Conservation (phyloP, 805 yeast genomes). For the Limtongia smithiae region DNA sequence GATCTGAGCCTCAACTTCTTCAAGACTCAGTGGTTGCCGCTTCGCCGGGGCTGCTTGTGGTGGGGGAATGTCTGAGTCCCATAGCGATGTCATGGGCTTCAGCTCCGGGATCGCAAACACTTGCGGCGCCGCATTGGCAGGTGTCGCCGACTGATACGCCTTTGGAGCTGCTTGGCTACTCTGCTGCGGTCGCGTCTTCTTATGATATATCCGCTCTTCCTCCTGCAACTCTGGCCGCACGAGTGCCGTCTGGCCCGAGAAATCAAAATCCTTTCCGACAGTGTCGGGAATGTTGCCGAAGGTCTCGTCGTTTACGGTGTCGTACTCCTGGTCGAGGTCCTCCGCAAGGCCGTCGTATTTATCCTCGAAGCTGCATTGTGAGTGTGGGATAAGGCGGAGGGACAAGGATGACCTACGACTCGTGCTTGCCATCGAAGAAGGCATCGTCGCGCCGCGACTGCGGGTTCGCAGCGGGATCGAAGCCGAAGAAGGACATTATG, state of each 20-base stretch:
- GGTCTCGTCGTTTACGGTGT: constrained; percentile 76
- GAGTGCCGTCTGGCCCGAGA: constrained; percentile 44
- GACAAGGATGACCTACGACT: constrained; percentile 6
- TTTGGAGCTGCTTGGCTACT: constrained; percentile 44
- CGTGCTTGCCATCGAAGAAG: constrained; percentile 10
- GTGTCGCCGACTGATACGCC: neutral
- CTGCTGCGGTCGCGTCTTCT: constrained; percentile 34
- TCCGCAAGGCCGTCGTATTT: constrained; percentile 78
- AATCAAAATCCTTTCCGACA: constrained; percentile 63
- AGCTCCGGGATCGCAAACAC: constrained; percentile 36
- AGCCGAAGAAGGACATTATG: constrained; percentile 29
- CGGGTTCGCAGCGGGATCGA: constrained; percentile 26
- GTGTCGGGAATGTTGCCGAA: constrained; percentile 54
- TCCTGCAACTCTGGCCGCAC: constrained; percentile 34
- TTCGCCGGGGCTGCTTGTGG: neutral
- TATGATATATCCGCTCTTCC: constrained; percentile 27
- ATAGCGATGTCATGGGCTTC: constrained; percentile 69
- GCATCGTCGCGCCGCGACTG: constrained; percentile 3
- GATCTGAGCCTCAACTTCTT: constrained; percentile 79
- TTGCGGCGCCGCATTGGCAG: neutral
- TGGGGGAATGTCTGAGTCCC: constrained; percentile 47
- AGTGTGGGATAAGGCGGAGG: neutral
- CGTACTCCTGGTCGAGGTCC: constrained; percentile 60
- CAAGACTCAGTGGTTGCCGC: constrained; percentile 60
- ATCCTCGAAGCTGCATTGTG: constrained; percentile 47